Conservation (phyloP, 2,329 filamentous ascomycete species). For the Sphaerostilbella broomeana region DNA sequence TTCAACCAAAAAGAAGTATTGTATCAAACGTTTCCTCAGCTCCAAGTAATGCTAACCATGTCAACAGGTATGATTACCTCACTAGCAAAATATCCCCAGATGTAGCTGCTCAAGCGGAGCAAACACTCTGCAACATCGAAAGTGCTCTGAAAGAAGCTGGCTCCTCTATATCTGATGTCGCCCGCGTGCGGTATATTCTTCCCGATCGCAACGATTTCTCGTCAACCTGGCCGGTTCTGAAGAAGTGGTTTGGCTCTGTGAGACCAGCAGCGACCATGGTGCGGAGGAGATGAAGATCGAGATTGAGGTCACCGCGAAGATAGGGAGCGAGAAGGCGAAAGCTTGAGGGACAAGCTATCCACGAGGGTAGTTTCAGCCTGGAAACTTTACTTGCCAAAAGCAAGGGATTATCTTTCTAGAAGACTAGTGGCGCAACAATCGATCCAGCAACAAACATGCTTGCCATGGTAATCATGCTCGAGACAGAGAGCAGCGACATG, state of each 20-base stretch:
- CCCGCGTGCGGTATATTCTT: slow-evolving; percentile 47
- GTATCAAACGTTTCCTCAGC: not conserved
- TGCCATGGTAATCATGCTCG: slow-evolving; percentile 56
- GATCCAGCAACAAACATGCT: slow-evolving; percentile 50
- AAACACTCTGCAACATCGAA: slow-evolving; percentile 42
- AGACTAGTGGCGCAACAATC: slow-evolving; percentile 22
- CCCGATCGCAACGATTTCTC: slow-evolving; percentile 41
- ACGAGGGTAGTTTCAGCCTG: too few species aligned
- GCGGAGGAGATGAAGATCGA: slow-evolving; percentile 42
- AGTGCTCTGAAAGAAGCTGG: slow-evolving; percentile 39
- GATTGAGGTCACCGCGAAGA: slow-evolving; percentile 37
- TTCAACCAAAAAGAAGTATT: too few species aligned
- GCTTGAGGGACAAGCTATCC: too few species aligned
- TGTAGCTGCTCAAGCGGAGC: slow-evolving; percentile 43
- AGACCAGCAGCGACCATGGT: slow-evolving; percentile 49
- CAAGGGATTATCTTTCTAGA: slow-evolving; percentile 14
- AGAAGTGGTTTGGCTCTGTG: slow-evolving; percentile 43
- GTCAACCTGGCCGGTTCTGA: slow-evolving; percentile 43
- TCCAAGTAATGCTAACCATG: not conserved
- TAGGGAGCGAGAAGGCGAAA: slow-evolving; percentile 17
- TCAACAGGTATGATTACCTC: slow-evolving; percentile 42
- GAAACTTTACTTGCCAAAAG: not conserved
- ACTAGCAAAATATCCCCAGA: slow-evolving; percentile 39
- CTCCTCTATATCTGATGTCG: slow-evolving; percentile 38
- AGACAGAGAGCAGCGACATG: slow-evolving; percentile 53